phyloP scores from a whole-genome alignment of 2,329 filamentous ascomycete genomes.

The Pseudogymnoascus sp. region DNA sequence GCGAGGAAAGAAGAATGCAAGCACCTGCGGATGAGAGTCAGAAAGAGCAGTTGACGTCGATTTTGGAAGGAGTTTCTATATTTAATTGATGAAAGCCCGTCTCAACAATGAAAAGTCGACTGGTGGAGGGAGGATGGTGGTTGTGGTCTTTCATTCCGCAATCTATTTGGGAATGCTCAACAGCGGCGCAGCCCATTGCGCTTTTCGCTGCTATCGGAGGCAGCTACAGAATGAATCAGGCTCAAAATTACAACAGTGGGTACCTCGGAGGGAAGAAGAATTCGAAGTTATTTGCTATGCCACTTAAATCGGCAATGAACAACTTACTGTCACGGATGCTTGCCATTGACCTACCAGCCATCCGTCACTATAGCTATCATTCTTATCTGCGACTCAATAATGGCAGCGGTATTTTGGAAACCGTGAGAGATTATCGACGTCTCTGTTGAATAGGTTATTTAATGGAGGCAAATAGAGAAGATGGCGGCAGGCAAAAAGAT shows the following conservation, averaged over 20 bases:
- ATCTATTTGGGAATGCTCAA: background rate
- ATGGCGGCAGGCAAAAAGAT: background rate
- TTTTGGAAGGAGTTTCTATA: background rate
- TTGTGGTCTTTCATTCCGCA: background rate
- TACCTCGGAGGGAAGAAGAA: background rate
- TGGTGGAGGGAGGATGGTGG: background rate
- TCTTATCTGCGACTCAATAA: background rate
- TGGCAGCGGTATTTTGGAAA: background rate
- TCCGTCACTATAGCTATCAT: background rate
- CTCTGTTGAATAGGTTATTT: background rate
- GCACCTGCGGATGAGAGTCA: background rate
- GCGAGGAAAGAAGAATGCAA: background rate
- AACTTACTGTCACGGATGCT: background rate
- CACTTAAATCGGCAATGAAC: background rate
- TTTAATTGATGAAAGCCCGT: background rate
- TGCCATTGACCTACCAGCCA: background rate
- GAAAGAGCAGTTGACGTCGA: background rate
- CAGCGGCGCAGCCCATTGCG: background rate
- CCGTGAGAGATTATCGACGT: background rate
- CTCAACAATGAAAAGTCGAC: background rate
- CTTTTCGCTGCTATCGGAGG: no score
- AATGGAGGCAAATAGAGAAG: background rate
- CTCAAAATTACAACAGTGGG: background rate
- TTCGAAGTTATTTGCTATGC: background rate
- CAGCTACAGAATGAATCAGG: background rate